Base-by-base conservation (phyloP, 2,329 filamentous ascomycete genomes). In the Emmonsiellopsis sp. region DNA sequence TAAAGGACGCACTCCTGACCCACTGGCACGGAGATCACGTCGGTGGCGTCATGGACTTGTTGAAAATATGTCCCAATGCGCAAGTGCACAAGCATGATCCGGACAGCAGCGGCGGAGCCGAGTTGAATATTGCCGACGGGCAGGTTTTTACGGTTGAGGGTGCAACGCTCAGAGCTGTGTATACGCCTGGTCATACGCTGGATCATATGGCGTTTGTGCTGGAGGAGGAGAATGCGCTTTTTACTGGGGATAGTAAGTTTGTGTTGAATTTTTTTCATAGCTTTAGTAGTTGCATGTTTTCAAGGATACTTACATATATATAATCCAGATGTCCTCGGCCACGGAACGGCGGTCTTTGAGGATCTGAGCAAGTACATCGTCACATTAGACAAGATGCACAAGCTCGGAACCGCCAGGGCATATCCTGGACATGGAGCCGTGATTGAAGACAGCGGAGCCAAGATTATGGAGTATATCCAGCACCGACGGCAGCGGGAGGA, bases 11-110 rank as follows among this genome's bases (percentile, higher is more conserved):
- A 0, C 76, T 98, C 20, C 76, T 98, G 48, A 94, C 91, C 0
- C 93, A 98, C 69, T 95, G 91, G 89, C 93, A 98, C 66, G 80
- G 75, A 42, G 93, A 98, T 65, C 93, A 98, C 65, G 79, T 84
- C 6, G 81, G 84, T 26, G 93, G 93, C 7, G 79, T 96, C 26
- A 67, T 73, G 2, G 83, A 94, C 62, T 74, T 96, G 1, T 73
- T 84, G 15, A 69, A 72, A 11, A 65, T 85, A 26, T 87, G 77
- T n/a, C 85, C 87, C 0, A 65, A 76, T 15, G 82, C 79, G 6
- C 74, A 73, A 20, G 70, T 93, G 40, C 82, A 84, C 71, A 92
- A 93, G 68, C 74, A 83, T 60, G 70, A 81, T 37, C 84, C 86
- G 0, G 71, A 68, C 1, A 60, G 61, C 26, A 65, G 57, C 46